Evolutionary conservation across 2,329 filamentous ascomycete genomes (phyloP), one percentile per base, ranked within the genome.

Genomic region (Tolypocladium pustulatum): DNA sequence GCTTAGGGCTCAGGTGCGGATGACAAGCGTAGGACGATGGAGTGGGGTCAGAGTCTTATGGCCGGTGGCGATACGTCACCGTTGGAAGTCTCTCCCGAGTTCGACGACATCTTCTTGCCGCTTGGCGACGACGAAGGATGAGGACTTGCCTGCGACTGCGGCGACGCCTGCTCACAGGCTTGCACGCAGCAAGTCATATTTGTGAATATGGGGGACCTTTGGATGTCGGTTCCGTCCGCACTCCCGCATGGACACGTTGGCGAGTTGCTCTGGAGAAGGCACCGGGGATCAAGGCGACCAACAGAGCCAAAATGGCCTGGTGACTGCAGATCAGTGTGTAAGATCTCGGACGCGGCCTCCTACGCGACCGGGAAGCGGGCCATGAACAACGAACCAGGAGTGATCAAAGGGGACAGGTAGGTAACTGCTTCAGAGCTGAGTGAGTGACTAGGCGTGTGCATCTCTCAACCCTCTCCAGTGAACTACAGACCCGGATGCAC

Each of bases 51-150:
- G 25, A 59, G 58, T 32, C 53, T 17, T 43, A 38, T 27, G 58
- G 56, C 43, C 43, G 58, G 36, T 43, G 58, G 49, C 36, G 52
- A 41, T n/a, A 15, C 17, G 15, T 38, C 40, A 38, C 40, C 38
- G 25, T 8, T 49, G 40, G 55, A 25, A 37, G 55, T 4, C 79
- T 79, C 1, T 72, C 78, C 49, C 46, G 71, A 82, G 63, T 79
- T 82, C 59, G 75, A 81, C 62, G 38, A 54, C 49, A 49, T 54
- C 22, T 20, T 46, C 41, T 40, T 46, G 51, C n/a, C 32, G 17
- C 17, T 6, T 32, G 55, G 55, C 55, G 12, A 36, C 34, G 46
- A 25, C 36, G 25, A 30, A 30, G n/a, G 52, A 54, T 20, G 52
- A 54, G n/a, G 52, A 20, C 13, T 56, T 30, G 49, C 22, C 30